These are phyloP conservation scores for Lophiotrema nucula DNA, from an alignment of 495 filamentous ascomycete genomes.

Conservation along the genomic window DNA sequence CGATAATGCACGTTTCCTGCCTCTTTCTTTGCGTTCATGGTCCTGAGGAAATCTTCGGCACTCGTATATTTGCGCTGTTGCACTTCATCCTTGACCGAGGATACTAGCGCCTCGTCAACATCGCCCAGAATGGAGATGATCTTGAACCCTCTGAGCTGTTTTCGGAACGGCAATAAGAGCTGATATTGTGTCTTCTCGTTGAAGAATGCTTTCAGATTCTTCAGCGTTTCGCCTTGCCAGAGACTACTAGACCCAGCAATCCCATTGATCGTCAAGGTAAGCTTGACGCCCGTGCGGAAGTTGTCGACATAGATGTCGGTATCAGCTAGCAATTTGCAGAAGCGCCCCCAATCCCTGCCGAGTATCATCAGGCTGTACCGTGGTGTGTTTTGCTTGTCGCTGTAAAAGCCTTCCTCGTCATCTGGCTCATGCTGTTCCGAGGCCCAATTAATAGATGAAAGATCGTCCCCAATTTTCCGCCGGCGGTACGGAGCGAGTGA, in stretches of 20 bases:
- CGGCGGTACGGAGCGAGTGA: too few species aligned
- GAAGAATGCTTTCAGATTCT: constrained; percentile 1
- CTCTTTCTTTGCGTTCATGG: background rate
- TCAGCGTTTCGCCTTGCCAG: background rate
- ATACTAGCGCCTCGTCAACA: background rate
- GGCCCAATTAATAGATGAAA: too few species aligned
- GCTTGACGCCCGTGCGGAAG: background rate
- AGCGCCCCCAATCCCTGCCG: too few species aligned
- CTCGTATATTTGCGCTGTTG: background rate
- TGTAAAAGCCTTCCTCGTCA: too few species aligned
- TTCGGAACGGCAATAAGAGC: constrained; percentile 1
- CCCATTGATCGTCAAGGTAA: background rate
- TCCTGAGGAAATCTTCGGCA: background rate
- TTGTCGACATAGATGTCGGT: background rate
- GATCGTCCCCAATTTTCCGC: too few species aligned
- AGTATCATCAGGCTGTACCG: too few species aligned
- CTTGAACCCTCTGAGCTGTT: background rate
- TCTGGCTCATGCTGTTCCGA: too few species aligned
- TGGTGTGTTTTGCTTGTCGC: too few species aligned
- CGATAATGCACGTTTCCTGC: background rate
- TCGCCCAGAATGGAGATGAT: background rate
- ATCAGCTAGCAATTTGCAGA: too few species aligned
- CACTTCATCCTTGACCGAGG: background rate
- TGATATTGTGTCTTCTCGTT: constrained; percentile 2
- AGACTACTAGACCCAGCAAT: too few species aligned